Conservation (phyloP, 176 grass and related monocot genomes). For the Oryza glaberrima region DNA sequence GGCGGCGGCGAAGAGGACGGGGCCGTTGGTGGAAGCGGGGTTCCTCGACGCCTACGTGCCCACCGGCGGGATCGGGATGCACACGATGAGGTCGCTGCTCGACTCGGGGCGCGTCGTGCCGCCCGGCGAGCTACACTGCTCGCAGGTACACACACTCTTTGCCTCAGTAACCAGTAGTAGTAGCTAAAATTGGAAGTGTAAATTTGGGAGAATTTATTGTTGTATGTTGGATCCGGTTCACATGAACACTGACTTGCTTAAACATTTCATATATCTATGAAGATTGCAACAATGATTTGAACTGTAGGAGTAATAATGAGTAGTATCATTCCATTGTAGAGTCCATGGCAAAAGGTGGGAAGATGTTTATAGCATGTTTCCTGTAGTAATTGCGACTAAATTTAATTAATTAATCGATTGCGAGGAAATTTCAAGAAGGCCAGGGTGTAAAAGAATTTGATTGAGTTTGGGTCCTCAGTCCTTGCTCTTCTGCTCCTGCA, state of each 20-base stretch:
- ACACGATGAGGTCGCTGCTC: slow-evolving; percentile 87
- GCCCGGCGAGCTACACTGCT: slow-evolving; percentile 68
- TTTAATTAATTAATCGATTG: neutral
- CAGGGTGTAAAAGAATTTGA: neutral
- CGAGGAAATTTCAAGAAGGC: neutral
- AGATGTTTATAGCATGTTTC: slow-evolving; percentile 12
- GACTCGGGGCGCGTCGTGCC: slow-evolving; percentile 66
- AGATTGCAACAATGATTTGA: neutral
- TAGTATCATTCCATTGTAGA: neutral
- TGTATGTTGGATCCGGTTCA: neutral
- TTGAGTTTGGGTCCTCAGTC: neutral
- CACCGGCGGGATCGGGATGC: slow-evolving; percentile 51
- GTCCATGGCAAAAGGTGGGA: neutral
- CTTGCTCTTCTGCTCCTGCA: neutral
- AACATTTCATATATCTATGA: neutral
- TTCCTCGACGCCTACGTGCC: slow-evolving; percentile 73
- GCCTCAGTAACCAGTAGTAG: neutral
- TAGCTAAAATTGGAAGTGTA: neutral
- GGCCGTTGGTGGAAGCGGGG: slow-evolving; percentile 49
- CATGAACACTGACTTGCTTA: neutral
- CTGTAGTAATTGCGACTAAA: slow-evolving; percentile 3
- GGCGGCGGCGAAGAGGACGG: slow-evolving; percentile 38
- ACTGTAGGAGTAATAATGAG: neutral
- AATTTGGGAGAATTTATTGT: neutral
- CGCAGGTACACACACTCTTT: slow-evolving; percentile 56